Conservation (phyloP, 163 green algal genomes). For the Chloroidium sp. region DNA sequence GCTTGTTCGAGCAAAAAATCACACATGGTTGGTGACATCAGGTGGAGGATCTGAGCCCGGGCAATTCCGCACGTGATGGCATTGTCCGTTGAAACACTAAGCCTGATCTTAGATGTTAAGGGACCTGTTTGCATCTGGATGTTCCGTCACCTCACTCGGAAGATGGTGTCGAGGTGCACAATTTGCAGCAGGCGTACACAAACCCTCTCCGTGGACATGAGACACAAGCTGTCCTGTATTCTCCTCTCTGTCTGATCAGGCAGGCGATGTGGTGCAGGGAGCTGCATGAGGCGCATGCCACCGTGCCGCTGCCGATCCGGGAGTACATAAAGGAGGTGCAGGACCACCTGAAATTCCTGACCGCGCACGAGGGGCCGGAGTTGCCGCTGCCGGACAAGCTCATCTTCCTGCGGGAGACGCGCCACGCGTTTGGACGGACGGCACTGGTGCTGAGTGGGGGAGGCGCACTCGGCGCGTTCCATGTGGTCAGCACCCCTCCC, state of each 20-base stretch:
- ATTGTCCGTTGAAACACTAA: no score
- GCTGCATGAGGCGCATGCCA: conserved; percentile 58
- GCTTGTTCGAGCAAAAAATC: not conserved
- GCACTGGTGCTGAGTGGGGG: conserved; percentile 88
- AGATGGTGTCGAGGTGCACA: no score
- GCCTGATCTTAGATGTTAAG: no score
- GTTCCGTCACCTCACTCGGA: no score
- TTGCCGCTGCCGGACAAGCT: conserved; percentile 76
- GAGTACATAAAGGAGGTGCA: conserved; percentile 74
- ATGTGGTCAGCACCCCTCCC: conserved; percentile 58
- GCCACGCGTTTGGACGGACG: conserved; percentile 90
- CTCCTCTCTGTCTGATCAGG: not conserved
- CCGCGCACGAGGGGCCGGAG: conserved; percentile 24
- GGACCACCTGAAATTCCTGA: conserved; percentile 46
- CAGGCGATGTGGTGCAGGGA: conserved; percentile 23
- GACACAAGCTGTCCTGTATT: no score
- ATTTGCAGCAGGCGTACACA: no score
- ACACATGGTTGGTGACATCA: no score
- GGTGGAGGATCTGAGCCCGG: no score
- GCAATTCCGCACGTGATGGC: no score
- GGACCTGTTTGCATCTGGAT: no score
- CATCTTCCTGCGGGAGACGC: conserved; percentile 84
- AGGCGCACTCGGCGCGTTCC: conserved; percentile 87
- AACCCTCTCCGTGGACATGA: no score
- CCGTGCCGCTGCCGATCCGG: conserved; percentile 58